phyloP scores from a whole-genome alignment of 805 yeast genomes.

The Wickerhamomyces ciferrii region DNA sequence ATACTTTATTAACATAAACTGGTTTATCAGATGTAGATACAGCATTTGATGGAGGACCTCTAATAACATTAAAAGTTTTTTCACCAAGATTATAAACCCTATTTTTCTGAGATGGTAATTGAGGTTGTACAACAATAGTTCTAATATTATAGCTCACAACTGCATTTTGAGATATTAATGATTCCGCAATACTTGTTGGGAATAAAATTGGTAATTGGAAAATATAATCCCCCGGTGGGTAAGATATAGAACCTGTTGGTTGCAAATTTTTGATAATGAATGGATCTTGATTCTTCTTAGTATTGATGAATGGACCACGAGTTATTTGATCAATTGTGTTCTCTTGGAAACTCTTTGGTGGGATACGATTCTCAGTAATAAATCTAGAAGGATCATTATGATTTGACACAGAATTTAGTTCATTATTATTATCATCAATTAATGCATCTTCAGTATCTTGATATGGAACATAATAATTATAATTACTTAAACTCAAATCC shows the following conservation, averaged over 20 bases:
- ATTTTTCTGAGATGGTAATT: conserved; percentile 12
- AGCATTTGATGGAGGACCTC: conserved; percentile 35
- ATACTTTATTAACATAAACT: conserved; percentile 65
- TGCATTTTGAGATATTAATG: conserved; percentile 48
- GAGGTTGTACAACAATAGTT: conserved; percentile 15
- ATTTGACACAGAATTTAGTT: neutral
- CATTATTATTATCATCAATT: conserved; percentile 7
- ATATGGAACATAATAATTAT: conserved; percentile 35
- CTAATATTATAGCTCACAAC: conserved; percentile 38
- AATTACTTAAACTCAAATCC: conserved; percentile 36
- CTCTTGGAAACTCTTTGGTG: conserved; percentile 5
- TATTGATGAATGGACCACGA: conserved; percentile 10
- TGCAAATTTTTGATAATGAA: conserved; percentile 11
- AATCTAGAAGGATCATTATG: conserved; percentile 6
- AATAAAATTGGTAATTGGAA: conserved; percentile 59
- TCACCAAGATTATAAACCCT: conserved; percentile 28
- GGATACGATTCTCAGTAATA: conserved; percentile 11
- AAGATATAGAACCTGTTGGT: conserved; percentile 8
- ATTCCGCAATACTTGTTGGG: conserved; percentile 59
- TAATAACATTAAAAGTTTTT: conserved; percentile 27
- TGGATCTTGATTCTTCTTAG: conserved; percentile 9
- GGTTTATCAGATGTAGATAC: conserved; percentile 55
- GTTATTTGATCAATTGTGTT: conserved; percentile 11
- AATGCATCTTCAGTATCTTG: conserved; percentile 15
- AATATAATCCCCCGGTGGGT: conserved; percentile 64